Evolutionary conservation across 768 basidiomycete species (phyloP), one percentile per base, ranked within the genome.

Genomic region (Strobilomyces echinocephalus): DNA sequence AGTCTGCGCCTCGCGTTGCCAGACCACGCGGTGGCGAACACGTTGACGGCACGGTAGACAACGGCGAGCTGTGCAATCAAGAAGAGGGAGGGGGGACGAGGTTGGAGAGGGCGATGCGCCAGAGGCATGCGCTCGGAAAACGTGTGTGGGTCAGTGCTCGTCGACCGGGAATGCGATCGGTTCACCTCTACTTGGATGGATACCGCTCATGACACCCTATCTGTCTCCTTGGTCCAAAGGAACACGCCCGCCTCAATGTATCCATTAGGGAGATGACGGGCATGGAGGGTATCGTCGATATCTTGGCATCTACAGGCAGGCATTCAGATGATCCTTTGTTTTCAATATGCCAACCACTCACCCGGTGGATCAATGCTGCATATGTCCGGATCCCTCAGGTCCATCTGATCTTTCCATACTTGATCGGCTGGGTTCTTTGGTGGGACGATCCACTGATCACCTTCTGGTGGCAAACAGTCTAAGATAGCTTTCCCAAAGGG

Each of bases 301-400:
- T 99, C 97, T 63, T 95, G 91, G 72, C 95, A 98, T 43, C 83
- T 95, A 54, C 14, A 34, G 36, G n/a, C 28, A 28, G 28, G 28
- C 28, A 28, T 28, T 28, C 28, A 3, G 46, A 33, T 33, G 28
- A 47, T 30, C 30, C 2, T 3, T 44, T 14, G 1, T 26, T 18
- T 38, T 9, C 3, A 3, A 3, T 35, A 21, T 28, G 38, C 49
- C 24, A 44, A 38, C 36, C 1, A 56, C 76, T 49, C 56, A 91
- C 93, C 84, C 12, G 93, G 94, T 3, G 97, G 97, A 73, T 99
- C 97, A 59, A 99, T 98, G 64, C 94, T 97, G 69, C 97, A 98
- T 31, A 99, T 82, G 34, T 88, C 76, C 63, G 97, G 65, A 34
- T 87, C 82, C 54, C 97, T 76, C 65, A 99, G 63, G 73, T 99